phyloP scores from a whole-genome alignment of 768 basidiomycete species.

The Agaricus subrufescens region DNA sequence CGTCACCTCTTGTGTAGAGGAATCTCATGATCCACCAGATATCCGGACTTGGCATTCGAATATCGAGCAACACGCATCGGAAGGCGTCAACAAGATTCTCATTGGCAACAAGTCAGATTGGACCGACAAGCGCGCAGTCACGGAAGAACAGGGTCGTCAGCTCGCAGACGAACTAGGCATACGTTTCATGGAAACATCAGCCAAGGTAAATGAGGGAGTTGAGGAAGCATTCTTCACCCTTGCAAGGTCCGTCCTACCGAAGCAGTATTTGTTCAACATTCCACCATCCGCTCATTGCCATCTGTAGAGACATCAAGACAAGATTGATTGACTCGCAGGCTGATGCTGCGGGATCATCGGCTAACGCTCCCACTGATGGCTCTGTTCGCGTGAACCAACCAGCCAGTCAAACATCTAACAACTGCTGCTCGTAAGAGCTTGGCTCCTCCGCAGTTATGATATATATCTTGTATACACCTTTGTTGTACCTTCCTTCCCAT shows the following conservation, averaged over 20 bases:
- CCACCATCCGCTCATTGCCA: neutral
- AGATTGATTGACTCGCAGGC: constrained; percentile 94
- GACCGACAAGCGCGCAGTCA: constrained; percentile 92
- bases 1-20: neutral
- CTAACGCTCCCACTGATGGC: constrained; percentile 40
- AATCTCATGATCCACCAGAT: constrained; percentile 44
- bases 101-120: constrained; percentile 99
- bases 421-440: constrained; percentile 47
- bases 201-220: constrained; percentile 95
- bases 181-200: constrained; percentile 96
- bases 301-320: constrained; percentile 87
- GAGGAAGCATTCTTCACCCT: constrained; percentile 98
- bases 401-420: constrained; percentile 32
- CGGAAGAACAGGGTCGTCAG: constrained; percentile 87
- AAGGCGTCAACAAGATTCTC: constrained; percentile 98
- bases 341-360: constrained; percentile 41
- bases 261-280: neutral
- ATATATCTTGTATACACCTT: constrained; percentile 10
- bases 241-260: constrained; percentile 64
- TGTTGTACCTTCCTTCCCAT: constrained; percentile 5
- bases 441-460: neutral
- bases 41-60: constrained; percentile 98
- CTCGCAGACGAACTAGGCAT: constrained; percentile 93
- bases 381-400: constrained; percentile 68
- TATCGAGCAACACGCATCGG: constrained; percentile 98